Conservation (phyloP, 805 yeast genomes). For the Hanseniaspora hatyaiensis region DNA sequence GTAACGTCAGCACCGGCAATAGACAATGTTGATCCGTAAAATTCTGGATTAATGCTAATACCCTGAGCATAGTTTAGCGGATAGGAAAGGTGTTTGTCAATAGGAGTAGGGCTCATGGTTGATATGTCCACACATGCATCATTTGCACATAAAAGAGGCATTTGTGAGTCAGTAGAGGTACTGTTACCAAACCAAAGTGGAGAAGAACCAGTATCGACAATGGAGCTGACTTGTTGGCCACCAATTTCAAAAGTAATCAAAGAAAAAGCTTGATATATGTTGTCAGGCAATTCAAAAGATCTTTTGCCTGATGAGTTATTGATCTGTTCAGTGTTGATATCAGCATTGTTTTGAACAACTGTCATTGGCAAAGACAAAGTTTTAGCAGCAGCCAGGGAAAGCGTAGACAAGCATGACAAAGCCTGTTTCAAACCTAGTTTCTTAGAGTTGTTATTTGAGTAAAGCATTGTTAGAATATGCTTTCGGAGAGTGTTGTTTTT, state of each 20-base stretch:
- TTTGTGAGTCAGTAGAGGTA: neutral
- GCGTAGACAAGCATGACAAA: neutral
- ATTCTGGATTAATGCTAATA: neutral
- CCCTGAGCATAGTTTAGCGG: constrained; percentile 13
- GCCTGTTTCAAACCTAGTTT: neutral
- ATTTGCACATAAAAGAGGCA: constrained; percentile 1
- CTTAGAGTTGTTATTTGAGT: too few relatives aligned
- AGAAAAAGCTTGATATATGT: constrained; percentile 11
- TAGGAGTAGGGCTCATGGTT: constrained; percentile 1
- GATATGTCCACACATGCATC: neutral
- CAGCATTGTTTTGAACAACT: constrained; percentile 1
- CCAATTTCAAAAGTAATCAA: constrained; percentile 7
- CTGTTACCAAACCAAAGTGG: constrained; percentile 14
- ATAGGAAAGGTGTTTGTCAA: neutral
- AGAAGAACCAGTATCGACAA: constrained; percentile 16
- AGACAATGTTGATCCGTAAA: neutral
- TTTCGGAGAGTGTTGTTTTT: too few relatives aligned
- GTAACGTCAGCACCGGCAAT: constrained; percentile 13
- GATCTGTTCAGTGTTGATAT: too few relatives aligned
- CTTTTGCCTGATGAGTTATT: too few relatives aligned
- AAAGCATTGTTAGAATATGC: too few relatives aligned
- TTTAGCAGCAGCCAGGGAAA: neutral
- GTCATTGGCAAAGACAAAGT: constrained; percentile 10
- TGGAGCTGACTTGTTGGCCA: constrained; percentile 9
- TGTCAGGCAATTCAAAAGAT: neutral